phyloP scores from a whole-genome alignment of 345 rosid genomes.

The Litchi chinensis region DNA sequence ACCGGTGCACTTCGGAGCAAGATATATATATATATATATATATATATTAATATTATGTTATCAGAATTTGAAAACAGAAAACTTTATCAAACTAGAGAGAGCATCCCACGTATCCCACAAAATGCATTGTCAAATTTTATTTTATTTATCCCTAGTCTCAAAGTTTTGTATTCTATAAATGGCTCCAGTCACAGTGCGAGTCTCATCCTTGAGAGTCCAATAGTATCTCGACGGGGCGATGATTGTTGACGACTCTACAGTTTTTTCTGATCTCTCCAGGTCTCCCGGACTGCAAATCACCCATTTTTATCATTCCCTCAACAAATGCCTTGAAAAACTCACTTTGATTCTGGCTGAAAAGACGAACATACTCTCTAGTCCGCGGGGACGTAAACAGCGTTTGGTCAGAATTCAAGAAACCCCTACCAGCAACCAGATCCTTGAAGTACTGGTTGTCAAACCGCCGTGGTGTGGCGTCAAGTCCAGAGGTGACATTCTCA shows the following conservation, averaged over 20 bases:
- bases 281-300: slow-evolving; percentile 70
- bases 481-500: slow-evolving; percentile 62
- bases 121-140: too few species aligned
- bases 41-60: too few species aligned
- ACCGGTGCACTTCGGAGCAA: too few species aligned
- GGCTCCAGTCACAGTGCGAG: neutral
- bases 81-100: too few species aligned
- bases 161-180: neutral
- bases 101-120: too few species aligned
- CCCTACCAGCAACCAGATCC: slow-evolving; percentile 80
- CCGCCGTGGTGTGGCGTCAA: slow-evolving; percentile 65
- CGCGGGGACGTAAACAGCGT: slow-evolving; percentile 56
- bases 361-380: slow-evolving; percentile 58
- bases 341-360: slow-evolving; percentile 50
- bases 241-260: slow-evolving; percentile 60
- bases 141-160: neutral
- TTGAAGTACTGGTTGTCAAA: slow-evolving; percentile 86
- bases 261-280: slow-evolving; percentile 74
- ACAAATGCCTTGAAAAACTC: slow-evolving; percentile 67
- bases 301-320: slow-evolving; percentile 86
- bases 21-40: too few species aligned
- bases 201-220: slow-evolving; percentile 30
- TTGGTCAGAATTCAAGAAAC: slow-evolving; percentile 90
- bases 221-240: slow-evolving; percentile 31
- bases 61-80: too few species aligned